These are phyloP conservation scores for Penicillium dipodomyicola DNA, from an alignment of 495 filamentous ascomycete species.

Conservation along the genomic window DNA sequence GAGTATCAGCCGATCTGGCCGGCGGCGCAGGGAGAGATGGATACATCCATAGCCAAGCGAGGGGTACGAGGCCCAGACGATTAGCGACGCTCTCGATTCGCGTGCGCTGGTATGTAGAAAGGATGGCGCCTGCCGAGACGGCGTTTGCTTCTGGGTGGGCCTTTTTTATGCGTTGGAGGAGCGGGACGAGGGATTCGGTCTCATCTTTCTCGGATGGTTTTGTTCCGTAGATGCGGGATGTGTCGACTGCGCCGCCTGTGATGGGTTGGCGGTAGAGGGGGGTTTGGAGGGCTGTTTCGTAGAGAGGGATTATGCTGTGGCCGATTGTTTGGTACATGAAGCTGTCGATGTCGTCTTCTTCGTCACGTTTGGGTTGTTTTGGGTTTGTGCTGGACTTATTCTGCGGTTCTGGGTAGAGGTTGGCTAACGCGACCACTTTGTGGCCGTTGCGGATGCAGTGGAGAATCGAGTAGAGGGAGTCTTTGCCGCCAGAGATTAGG, in stretches of 20 bases:
- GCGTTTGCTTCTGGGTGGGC: slow-evolving; percentile 77
- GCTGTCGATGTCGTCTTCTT: slow-evolving; percentile 78
- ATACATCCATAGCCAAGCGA: slow-evolving; percentile 91
- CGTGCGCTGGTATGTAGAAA: slow-evolving; percentile 93
- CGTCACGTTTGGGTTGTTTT: slow-evolving; percentile 14
- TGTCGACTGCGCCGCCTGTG: slow-evolving; percentile 62
- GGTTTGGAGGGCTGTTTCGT: slow-evolving; percentile 69
- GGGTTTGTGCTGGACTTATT: background rate
- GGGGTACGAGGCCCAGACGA: slow-evolving; percentile 71
- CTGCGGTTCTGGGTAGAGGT: slow-evolving; percentile 62
- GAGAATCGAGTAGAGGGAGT: slow-evolving; percentile 89
- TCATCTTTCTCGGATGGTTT: slow-evolving; percentile 56
- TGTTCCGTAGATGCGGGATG: slow-evolving; percentile 32
- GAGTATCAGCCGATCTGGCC: slow-evolving; percentile 18
- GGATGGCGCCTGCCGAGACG: slow-evolving; percentile 84
- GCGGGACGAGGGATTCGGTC: slow-evolving; percentile 77
- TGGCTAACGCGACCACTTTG: slow-evolving; percentile 81
- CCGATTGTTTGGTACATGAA: slow-evolving; percentile 99
- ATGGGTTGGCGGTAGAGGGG: slow-evolving; percentile 80
- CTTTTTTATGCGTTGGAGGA: slow-evolving; percentile 60
- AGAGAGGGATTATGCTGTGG: slow-evolving; percentile 81
- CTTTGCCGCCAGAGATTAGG: slow-evolving; percentile 93
- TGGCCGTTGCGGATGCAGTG: slow-evolving; percentile 88
- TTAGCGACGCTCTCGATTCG: slow-evolving; percentile 83
- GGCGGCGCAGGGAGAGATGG: slow-evolving; percentile 59